Evolutionary conservation across 768 basidiomycete genomes (phyloP).

Genomic region (Rhodotorula babjevae): DNA sequence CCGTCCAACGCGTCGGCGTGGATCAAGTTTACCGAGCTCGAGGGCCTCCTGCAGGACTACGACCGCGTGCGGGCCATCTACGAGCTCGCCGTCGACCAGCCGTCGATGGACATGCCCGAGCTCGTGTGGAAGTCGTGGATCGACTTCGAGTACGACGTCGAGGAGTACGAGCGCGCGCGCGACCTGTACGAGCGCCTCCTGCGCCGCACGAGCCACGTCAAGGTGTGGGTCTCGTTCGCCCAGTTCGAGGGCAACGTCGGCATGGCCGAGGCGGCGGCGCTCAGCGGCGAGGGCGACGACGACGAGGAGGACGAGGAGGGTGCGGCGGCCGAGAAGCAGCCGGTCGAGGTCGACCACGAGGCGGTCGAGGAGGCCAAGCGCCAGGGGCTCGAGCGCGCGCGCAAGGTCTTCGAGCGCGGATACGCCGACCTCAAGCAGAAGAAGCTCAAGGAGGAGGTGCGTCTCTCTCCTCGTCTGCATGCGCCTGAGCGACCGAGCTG

Average conservation of each 20-base stretch:
- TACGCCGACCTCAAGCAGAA: slow-evolving; percentile 81
- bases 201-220: slow-evolving; percentile 80
- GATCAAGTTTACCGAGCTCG: slow-evolving; percentile 93
- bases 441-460: slow-evolving; percentile 80
- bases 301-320: slow-evolving; percentile 64
- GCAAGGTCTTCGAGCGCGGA: slow-evolving; percentile 75
- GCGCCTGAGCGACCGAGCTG: accelerated
- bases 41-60: slow-evolving; percentile 78
- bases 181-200: slow-evolving; percentile 82
- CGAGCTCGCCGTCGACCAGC: slow-evolving; percentile 79
- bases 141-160: slow-evolving; percentile 92
- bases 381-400: slow-evolving; percentile 53
- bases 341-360: slow-evolving; percentile 33
- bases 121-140: slow-evolving; percentile 91
- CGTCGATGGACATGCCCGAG: slow-evolving; percentile 88
- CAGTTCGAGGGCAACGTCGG: slow-evolving; percentile 67
- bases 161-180: slow-evolving; percentile 79
- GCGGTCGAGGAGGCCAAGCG: slow-evolving; percentile 42
- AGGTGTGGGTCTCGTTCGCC: slow-evolving; percentile 95
- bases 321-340: slow-evolving; percentile 50
- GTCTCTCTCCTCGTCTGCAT: slow-evolving; percentile 33
- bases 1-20: slow-evolving; percentile 85
- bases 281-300: slow-evolving; percentile 57
- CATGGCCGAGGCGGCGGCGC: slow-evolving; percentile 34
- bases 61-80: slow-evolving; percentile 87